These are phyloP conservation scores for Phytophthora capsici DNA, from an alignment of 352 stramenopile species.

Conservation along the genomic window DNA sequence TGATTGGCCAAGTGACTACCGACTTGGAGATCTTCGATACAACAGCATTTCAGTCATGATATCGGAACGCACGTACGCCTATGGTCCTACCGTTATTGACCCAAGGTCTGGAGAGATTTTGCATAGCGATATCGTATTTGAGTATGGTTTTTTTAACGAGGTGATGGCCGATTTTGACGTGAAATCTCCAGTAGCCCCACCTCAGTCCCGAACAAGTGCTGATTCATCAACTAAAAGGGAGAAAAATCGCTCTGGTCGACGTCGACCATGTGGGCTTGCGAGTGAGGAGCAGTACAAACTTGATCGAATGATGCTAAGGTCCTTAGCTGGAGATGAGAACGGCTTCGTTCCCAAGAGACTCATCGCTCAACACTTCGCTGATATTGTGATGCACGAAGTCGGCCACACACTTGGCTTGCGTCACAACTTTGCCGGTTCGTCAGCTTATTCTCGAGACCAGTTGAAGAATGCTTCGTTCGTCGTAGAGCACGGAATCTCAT, in stretches of 20 bases:
- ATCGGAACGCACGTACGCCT: conserved; percentile 75
- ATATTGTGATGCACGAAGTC: conserved; percentile 91
- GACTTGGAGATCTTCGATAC: conserved; percentile 86
- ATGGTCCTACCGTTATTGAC: conserved; percentile 73
- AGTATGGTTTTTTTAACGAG: conserved; percentile 86
- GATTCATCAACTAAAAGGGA: conserved; percentile 1
- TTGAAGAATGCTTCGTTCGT: conserved; percentile 64
- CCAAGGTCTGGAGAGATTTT: conserved; percentile 87
- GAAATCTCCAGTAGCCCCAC: conserved; percentile 44
- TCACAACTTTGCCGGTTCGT: conserved; percentile 86
- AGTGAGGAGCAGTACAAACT: conserved; percentile 42
- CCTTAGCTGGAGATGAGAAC: conserved; percentile 9
- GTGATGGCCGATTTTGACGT: conserved; percentile 65
- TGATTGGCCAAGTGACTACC: conserved; percentile 84
- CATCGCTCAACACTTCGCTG: conserved; percentile 69
- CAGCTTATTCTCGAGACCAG: conserved; percentile 55
- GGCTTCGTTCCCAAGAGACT: conserved; percentile 60
- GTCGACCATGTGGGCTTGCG: conserved; percentile 51
- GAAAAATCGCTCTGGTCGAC: conserved; percentile 17
- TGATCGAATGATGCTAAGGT: conserved; percentile 52
- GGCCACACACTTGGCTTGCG: conserved; percentile 87
- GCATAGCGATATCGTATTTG: conserved; percentile 87
- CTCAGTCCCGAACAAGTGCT: conserved; percentile 11
- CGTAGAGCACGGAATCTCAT: conserved; percentile 53
- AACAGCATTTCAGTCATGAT: conserved; percentile 89